A percentile compares a stretch with the other conserved stretches of the same genome.
These are phyloP conservation scores for Naegleria lovaniensis DNA, from an alignment of 208 protist genomes.

Conservation along the genomic window DNA sequence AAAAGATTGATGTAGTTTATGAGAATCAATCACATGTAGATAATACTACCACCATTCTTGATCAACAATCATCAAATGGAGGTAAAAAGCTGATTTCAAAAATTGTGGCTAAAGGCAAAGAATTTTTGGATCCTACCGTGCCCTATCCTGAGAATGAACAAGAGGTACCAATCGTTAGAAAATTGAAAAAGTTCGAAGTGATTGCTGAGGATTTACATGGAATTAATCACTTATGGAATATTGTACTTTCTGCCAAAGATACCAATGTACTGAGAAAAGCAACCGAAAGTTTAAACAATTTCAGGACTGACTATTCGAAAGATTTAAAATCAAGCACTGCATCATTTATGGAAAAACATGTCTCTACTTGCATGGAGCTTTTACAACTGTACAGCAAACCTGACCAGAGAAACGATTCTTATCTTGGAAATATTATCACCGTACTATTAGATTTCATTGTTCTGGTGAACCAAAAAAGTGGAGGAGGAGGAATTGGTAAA, in stretches of 20 bases:
- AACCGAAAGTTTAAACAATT: not conserved
- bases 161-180: not conserved
- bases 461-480: not conserved
- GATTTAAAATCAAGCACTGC: not conserved
- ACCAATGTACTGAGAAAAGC: not conserved
- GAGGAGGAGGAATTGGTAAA: not conserved
- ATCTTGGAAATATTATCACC: not conserved
- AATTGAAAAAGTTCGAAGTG: not conserved
- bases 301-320: not conserved
- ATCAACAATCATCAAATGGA: not conserved
- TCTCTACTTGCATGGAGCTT: not conserved
- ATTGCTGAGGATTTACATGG: not conserved
- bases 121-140: not conserved
- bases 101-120: not conserved
- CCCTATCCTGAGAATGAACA: not conserved
- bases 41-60: too few species aligned
- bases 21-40: not conserved
- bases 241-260: not conserved
- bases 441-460: not conserved
- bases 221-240: constrained; percentile 4
- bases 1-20: not conserved
- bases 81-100: constrained; percentile 6
- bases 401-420: not conserved
- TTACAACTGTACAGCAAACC: not conserved
- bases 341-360: not conserved